These are phyloP conservation scores for Sporothrix brunneoviolacea DNA, from an alignment of 2,329 filamentous ascomycete genomes.

Conservation along the genomic window DNA sequence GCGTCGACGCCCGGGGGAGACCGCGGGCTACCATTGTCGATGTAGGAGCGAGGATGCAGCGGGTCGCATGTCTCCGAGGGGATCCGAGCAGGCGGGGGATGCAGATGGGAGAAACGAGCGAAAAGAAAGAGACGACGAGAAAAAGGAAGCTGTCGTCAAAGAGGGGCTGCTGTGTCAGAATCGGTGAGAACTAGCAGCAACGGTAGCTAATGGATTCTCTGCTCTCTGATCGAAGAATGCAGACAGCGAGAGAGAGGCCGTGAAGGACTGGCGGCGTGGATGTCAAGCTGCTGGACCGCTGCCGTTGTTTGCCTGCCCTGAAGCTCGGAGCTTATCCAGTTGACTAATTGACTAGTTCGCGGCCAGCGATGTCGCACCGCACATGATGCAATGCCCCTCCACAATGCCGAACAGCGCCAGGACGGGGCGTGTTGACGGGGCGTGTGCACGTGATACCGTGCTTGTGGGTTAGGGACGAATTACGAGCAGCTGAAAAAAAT, in stretches of 20 bases:
- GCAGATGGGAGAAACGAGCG: not conserved
- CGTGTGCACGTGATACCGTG: constrained; percentile 5
- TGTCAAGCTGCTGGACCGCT: too few relatives aligned
- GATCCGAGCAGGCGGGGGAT: not conserved
- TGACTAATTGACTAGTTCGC: too few relatives aligned
- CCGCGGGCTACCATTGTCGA: constrained; percentile 15
- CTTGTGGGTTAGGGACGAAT: too few relatives aligned
- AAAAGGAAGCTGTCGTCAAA: not conserved
- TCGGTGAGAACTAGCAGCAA: too few relatives aligned
- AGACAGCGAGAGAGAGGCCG: too few relatives aligned
- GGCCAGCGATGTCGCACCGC: constrained; percentile 4
- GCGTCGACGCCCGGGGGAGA: constrained; percentile 15
- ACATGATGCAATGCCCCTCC: constrained; percentile 17
- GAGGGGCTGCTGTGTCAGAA: too few relatives aligned
- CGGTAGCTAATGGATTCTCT: too few relatives aligned
- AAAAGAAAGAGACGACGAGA: not conserved
- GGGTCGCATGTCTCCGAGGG: not conserved
- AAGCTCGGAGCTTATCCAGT: too few relatives aligned
- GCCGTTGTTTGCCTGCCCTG: too few relatives aligned
- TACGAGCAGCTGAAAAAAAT: not conserved
- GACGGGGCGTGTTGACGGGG: too few relatives aligned
- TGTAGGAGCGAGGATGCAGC: not conserved
- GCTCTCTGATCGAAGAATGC: too few relatives aligned
- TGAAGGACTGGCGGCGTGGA: too few relatives aligned
- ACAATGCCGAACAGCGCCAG: constrained; percentile 1